phyloP scores from a whole-genome alignment of 2,329 filamentous ascomycete genomes.

The Tolypocladium inflatum region DNA sequence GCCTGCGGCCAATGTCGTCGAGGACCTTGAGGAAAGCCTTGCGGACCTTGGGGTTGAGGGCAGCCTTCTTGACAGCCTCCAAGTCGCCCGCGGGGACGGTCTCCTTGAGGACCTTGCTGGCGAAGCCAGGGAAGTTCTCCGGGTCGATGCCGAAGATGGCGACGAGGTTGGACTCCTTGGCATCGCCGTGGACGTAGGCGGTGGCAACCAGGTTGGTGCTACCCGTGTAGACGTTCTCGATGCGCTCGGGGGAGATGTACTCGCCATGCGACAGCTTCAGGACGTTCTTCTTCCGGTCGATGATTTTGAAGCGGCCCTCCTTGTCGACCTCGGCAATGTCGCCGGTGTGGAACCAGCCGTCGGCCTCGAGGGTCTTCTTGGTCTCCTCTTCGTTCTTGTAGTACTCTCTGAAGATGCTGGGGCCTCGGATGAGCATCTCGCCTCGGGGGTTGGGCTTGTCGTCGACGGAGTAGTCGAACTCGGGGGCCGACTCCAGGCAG shows the following conservation, averaged over 20 bases:
- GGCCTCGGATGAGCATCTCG: slow-evolving; percentile 76
- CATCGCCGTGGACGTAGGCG: slow-evolving; percentile 87
- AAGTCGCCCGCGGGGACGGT: slow-evolving; percentile 55
- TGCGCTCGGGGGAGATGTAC: slow-evolving; percentile 93
- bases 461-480: slow-evolving; percentile 83
- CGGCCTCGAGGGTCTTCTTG: slow-evolving; percentile 65
- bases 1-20: slow-evolving; percentile 66
- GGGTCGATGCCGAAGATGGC: slow-evolving; percentile 84
- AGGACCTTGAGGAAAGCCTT: slow-evolving; percentile 70
- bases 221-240: slow-evolving; percentile 89
- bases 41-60: slow-evolving; percentile 59
- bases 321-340: slow-evolving; percentile 84
- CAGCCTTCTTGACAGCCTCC: slow-evolving; percentile 56
- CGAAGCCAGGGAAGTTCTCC: slow-evolving; percentile 71
- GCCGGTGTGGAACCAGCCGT: slow-evolving; percentile 96
- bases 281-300: slow-evolving; percentile 98
- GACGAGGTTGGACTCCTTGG: slow-evolving; percentile 71
- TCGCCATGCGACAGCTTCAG: slow-evolving; percentile 96
- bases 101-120: slow-evolving; percentile 64
- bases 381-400: slow-evolving; percentile 88
- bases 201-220: slow-evolving; percentile 69
- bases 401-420: slow-evolving; percentile 77
- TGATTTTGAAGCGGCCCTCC: slow-evolving; percentile 79
- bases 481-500: slow-evolving; percentile 78
- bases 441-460: slow-evolving; percentile 88